These are phyloP conservation scores for Scutellospora calospora DNA, from an alignment of 371 early-diverging fungal genomes.

Conservation along the genomic window DNA sequence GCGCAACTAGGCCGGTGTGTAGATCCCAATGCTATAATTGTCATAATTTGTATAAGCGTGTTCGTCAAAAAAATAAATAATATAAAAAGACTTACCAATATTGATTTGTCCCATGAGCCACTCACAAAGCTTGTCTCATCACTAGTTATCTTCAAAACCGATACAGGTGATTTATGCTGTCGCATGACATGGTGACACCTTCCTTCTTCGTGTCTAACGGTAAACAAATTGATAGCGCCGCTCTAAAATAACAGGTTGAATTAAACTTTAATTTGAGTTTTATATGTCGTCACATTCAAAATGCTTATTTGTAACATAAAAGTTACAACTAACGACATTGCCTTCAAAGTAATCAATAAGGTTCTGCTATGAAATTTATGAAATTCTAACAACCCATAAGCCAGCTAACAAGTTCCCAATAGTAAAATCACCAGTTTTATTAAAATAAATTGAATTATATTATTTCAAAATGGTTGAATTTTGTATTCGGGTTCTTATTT, in stretches of 20 bases:
- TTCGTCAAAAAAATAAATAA: constrained; percentile 11
- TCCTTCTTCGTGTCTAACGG: constrained; percentile 95
- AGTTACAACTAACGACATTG: too few species aligned
- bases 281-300: background rate
- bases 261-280: constrained; percentile 11
- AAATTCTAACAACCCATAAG: too few species aligned
- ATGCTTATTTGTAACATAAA: background rate
- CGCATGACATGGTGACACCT: constrained; percentile 78
- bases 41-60: background rate
- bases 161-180: constrained; percentile 86
- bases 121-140: constrained; percentile 82
- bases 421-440: too few species aligned
- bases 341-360: too few species aligned
- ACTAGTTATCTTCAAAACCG: constrained; percentile 78
- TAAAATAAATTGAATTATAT: too few species aligned
- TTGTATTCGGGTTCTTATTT: too few species aligned
- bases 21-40: constrained; percentile 89
- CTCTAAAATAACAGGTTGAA: constrained; percentile 57
- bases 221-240: constrained; percentile 87
- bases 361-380: too few species aligned
- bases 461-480: too few species aligned
- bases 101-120: constrained; percentile 92
- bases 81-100: constrained; percentile 62
- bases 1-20: constrained; percentile 78
- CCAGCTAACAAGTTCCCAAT: too few species aligned